These are phyloP conservation scores for Sarcocystis neurona DNA, from an alignment of 169 alveolate genomes.

Conservation along the genomic window DNA sequence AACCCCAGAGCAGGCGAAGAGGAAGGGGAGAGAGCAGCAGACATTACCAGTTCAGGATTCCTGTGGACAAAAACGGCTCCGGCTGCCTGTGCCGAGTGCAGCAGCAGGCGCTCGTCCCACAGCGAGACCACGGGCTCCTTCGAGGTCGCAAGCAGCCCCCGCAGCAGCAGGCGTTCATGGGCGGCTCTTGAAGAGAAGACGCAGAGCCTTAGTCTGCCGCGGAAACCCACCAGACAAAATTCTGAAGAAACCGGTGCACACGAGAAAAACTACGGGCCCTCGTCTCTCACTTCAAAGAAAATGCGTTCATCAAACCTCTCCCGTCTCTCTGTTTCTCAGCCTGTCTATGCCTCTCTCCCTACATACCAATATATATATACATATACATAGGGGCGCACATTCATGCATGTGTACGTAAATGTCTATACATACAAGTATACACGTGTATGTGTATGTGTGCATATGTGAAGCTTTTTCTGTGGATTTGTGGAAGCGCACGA, in stretches of 20 bases:
- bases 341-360: too few species aligned
- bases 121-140: conserved; percentile 10
- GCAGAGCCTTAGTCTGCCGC: conserved; percentile 2
- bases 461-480: too few species aligned
- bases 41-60: background rate
- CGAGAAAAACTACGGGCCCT: background rate
- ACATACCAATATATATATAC: too few species aligned
- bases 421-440: too few species aligned
- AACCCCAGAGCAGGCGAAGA: too few species aligned
- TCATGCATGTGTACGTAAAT: too few species aligned
- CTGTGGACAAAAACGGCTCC: conserved; percentile 19
- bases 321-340: too few species aligned
- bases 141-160: conserved; percentile 34
- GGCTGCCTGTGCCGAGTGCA: conserved; percentile 33
- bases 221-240: background rate
- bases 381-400: too few species aligned
- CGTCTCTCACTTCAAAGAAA: background rate
- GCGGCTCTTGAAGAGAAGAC: background rate
- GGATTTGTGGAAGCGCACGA: too few species aligned
- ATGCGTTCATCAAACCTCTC: too few species aligned
- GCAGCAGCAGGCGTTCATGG: conserved; percentile 22
- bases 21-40: too few species aligned
- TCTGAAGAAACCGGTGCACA: background rate
- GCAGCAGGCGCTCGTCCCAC: conserved; percentile 32
- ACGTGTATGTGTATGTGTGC: too few species aligned